Base-by-base conservation (phyloP, 257 asterid genomes). In the Primulina tabacum region DNA sequence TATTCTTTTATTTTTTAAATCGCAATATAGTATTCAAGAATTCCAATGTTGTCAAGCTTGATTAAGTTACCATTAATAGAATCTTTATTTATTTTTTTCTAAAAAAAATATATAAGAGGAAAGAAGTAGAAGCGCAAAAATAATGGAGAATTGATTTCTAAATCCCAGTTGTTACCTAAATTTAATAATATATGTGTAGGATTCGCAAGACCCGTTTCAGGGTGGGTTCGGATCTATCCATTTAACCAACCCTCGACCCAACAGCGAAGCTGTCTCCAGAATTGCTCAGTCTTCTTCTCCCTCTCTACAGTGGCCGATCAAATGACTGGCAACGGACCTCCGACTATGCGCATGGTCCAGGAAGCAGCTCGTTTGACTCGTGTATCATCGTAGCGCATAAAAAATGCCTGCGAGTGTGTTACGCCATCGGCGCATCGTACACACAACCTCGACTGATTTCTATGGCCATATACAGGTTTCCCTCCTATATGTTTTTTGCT, bases 391-490 rank as follows among this genome's bases (percentile, higher is more conserved):
- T 47, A 72, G 57, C 77, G 74, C 62, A 64, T 70, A 73, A 77
- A 78, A 24, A 75, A 84, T 78, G 89, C 73, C 68, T 73, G 63
- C 28, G 43, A 38, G 8, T 76, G 60, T 60, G 67, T 55, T 68
- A 53, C 68, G 34, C 75, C 71, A 29, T 43, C 40, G 55, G 32
- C 74, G 76, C 58, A 47, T 73, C 73, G 29, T 70, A 65, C 65
- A 72, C 68, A 74, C 55, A 17, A 64, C 73, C 64, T 56, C 82
- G 57, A 69, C 76, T 64, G 57, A 68, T 82, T 77, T 75, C 74
- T 71, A 90, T 88, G 97, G 95, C 95, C 70, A 77, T 74, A 68
- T 77, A 82, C 30, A 86, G 93, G 97, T 79, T 63, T 63, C 43
- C 52, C 29, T 68, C 65, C 34, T 33, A 2, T 24, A 7, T 4